Base-by-base conservation (phyloP, 2,329 filamentous ascomycete genomes). In the Plenodomus tracheiphilus region DNA sequence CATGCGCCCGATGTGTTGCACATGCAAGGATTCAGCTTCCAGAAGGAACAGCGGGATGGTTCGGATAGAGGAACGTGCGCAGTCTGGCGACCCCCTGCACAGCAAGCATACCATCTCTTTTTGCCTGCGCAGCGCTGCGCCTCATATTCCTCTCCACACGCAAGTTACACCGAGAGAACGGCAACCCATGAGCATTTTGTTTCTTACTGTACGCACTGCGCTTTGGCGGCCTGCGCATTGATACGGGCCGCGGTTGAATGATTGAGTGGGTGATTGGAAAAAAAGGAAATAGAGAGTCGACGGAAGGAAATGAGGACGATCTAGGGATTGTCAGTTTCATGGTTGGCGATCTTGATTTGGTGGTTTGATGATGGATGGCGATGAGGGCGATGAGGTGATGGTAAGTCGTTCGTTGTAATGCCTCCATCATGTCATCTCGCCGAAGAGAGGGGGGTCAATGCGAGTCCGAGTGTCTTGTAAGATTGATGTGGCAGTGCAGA, bases 291-390 rank as follows among this genome's bases (percentile, higher is more conserved):
- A 15, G 11, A 32, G 35, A 46, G 46, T 38, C 21, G 34, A 54
- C 34, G 28, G n/a, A 47, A 46, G 30, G 44, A 43, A 36, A 51
- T 41, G 35, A 40, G 42, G 46, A 44, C 35, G 45, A 47, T 46
- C 51, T 54, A 48, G 32, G 18, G 32, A n/a, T 45, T 46, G 51
- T 54, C 39, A 54, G 52, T 44, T 32, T 32, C 28, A 32, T 15
- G 28, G 28, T 15, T 25, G 28, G 13, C 28, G 28, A 32, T 20
- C 20, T 43, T 47, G 43, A 38, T 46, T 43, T 39, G 40, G 25
- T 32, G 28, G 28, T 15, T 25, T 25, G 22, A 41, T 34, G 22
- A 11, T 17, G 10, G 5, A 5, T 25, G n/a, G n/a, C n/a, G n/a
- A 25, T 25, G 18, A 41, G 5, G n/a, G 11, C 30, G 16, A 28